Evolutionary conservation across 225 moss, liverwort and hornwort genomes (phyloP).

Genomic region (Marchantia polymorpha): DNA sequence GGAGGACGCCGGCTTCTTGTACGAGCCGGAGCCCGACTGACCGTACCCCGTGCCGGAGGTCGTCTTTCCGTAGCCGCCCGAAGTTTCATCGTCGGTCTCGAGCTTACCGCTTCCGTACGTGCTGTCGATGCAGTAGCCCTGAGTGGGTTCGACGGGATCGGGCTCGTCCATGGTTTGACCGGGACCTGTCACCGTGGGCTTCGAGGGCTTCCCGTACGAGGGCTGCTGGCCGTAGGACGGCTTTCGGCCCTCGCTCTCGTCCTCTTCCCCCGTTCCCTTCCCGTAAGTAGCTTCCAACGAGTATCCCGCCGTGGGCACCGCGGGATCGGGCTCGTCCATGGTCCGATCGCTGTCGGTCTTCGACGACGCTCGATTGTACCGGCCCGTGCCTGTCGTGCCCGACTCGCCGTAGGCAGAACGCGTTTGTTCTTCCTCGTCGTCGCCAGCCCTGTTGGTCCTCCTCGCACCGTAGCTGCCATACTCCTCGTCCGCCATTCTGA

Average conservation of each 20-base stretch:
- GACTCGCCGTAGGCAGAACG: neutral
- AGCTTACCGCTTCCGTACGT: slow-evolving; percentile 7
- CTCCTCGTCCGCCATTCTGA: slow-evolving; percentile 10
- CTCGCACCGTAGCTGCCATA: neutral
- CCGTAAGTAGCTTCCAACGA: slow-evolving; percentile 11
- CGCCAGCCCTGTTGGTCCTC: too few species aligned
- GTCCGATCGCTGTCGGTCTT: neutral
- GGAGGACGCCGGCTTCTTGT: neutral
- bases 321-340: slow-evolving; percentile 13
- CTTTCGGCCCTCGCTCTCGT: neutral
- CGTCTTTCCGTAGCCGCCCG: neutral
- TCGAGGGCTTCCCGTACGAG: neutral
- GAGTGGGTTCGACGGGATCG: slow-evolving; percentile 7
- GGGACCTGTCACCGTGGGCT: neutral
- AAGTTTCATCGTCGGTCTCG: neutral
- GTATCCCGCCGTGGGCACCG: slow-evolving; percentile 7
- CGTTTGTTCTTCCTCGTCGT: slow-evolving; percentile 1
- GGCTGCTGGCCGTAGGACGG: too few species aligned
- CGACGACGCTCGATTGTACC: neutral
- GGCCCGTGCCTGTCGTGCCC: neutral
- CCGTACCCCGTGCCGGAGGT: too few species aligned
- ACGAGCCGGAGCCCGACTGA: too few species aligned
- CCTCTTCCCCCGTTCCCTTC: neutral
- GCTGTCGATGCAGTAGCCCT: slow-evolving; percentile 1
- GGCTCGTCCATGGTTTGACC: slow-evolving; percentile 10